phyloP scores from a whole-genome alignment of 257 asterid genomes.

The Salvia splendens region DNA sequence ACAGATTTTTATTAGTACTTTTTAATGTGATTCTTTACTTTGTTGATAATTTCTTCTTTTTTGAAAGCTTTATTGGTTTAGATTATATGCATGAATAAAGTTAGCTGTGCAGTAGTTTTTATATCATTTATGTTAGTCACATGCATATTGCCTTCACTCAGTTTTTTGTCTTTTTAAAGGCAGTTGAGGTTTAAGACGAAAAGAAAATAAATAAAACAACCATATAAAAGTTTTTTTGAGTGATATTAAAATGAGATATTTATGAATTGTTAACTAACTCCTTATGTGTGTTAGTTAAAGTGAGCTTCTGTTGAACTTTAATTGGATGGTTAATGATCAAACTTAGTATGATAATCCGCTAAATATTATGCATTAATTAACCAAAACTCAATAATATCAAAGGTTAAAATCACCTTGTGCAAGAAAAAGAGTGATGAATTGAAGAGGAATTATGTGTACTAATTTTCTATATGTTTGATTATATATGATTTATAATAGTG shows the following conservation, averaged over 20 bases:
- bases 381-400: neutral
- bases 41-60: neutral
- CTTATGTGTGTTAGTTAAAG: neutral
- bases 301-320: slow-evolving; percentile 4
- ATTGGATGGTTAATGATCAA: slow-evolving; percentile 9
- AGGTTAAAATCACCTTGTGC: slow-evolving; percentile 1
- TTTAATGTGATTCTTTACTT: neutral
- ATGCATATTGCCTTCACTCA: slow-evolving; percentile 16
- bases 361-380: neutral
- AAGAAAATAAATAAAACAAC: neutral
- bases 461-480: neutral
- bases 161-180: slow-evolving; percentile 31
- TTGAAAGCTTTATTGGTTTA: neutral
- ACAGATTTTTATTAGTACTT: neutral
- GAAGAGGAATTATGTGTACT: neutral
- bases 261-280: slow-evolving; percentile 15
- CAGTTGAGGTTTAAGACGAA: slow-evolving; percentile 18
- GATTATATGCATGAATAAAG: neutral
- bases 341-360: neutral
- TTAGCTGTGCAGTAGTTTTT: too few species aligned
- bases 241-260: neutral
- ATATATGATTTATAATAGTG: too few species aligned
- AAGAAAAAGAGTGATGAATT: neutral
- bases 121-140: slow-evolving; percentile 21
- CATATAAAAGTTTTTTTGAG: neutral